Conservation (phyloP, 1,139 yeast species). For the Blastobotrys malaysiensis region DNA sequence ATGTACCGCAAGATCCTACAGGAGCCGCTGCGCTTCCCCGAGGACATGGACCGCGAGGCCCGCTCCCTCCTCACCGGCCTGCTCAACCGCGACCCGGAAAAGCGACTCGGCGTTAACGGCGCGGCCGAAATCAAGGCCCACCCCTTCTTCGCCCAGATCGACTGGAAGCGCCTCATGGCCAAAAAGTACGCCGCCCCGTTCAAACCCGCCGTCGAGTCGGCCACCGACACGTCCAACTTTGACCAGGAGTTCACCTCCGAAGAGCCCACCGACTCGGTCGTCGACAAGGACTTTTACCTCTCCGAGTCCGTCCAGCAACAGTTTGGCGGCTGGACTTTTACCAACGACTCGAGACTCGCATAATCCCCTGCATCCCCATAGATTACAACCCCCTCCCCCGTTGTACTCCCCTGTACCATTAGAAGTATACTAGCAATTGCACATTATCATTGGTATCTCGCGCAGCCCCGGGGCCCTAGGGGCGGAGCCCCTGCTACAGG, state of each 20-base stretch:
- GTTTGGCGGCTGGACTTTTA: slow-evolving; percentile 98
- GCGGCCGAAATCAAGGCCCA: slow-evolving; percentile 82
- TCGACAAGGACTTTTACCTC: slow-evolving; percentile 60
- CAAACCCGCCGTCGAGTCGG: slow-evolving; percentile 84
- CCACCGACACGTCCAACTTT: slow-evolving; percentile 86
- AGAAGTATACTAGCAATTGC: no score
- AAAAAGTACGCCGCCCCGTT: slow-evolving; percentile 95
- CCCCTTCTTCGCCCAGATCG: slow-evolving; percentile 83
- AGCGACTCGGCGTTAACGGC: slow-evolving; percentile 72
- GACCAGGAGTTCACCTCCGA: slow-evolving; percentile 91
- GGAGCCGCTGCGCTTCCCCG: slow-evolving; percentile 84
- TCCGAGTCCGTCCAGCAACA: slow-evolving; percentile 87
- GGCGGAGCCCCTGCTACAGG: no score
- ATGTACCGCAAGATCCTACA: slow-evolving; percentile 93
- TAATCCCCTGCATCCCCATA: neutral
- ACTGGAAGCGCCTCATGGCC: slow-evolving; percentile 78
- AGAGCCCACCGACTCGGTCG: slow-evolving; percentile 92
- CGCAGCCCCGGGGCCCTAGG: no score
- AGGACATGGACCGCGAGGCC: slow-evolving; percentile 83
- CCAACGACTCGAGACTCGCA: slow-evolving; percentile 32
- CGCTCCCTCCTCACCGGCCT: slow-evolving; percentile 72
- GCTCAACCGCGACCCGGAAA: slow-evolving; percentile 77
- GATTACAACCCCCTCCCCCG: neutral
- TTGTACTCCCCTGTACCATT: no score
- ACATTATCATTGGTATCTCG: no score